Evolutionary conservation across 2,329 filamentous ascomycete species (phyloP).

Genomic region (Arthroderma sp.): DNA sequence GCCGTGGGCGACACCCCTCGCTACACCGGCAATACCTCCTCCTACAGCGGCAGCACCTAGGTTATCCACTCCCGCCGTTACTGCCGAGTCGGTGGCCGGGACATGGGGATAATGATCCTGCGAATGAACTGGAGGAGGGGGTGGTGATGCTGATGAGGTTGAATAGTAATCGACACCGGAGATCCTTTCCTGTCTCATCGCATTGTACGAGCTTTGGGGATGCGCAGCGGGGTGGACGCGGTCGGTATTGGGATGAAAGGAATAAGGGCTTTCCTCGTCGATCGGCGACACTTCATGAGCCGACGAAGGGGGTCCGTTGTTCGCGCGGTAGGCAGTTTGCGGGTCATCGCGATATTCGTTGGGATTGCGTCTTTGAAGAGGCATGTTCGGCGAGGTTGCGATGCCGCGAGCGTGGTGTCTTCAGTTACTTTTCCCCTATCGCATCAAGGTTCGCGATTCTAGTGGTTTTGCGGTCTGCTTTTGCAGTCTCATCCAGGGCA

Average conservation of each 20-base stretch:
- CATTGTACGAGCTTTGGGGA: constrained; percentile 12
- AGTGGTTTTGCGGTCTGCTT: no score
- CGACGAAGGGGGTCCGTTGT: not conserved
- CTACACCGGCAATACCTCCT: constrained; percentile 53
- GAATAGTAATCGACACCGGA: constrained; percentile 1
- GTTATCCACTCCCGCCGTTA: constrained; percentile 55
- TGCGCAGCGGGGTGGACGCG: constrained; percentile 11
- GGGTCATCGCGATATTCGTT: not conserved
- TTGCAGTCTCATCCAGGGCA: no score
- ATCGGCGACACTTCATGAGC: not conserved
- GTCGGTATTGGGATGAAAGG: not conserved
- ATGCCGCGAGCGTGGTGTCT: no score
- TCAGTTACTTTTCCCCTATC: no score
- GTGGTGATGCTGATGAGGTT: not conserved
- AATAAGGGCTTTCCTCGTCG: not conserved
- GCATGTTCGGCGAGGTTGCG: not conserved
- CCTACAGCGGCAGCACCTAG: constrained; percentile 44
- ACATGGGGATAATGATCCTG: constrained; percentile 13
- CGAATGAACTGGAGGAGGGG: not conserved
- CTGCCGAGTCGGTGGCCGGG: constrained; percentile 24
- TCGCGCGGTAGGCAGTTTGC: not conserved
- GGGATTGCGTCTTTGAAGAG: not conserved
- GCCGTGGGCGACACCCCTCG: constrained; percentile 49
- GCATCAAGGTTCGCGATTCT: no score
- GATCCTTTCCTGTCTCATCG: constrained; percentile 7